phyloP scores from a whole-genome alignment of 2,329 filamentous ascomycete genomes.

The Cucurbitaria berberidis region DNA sequence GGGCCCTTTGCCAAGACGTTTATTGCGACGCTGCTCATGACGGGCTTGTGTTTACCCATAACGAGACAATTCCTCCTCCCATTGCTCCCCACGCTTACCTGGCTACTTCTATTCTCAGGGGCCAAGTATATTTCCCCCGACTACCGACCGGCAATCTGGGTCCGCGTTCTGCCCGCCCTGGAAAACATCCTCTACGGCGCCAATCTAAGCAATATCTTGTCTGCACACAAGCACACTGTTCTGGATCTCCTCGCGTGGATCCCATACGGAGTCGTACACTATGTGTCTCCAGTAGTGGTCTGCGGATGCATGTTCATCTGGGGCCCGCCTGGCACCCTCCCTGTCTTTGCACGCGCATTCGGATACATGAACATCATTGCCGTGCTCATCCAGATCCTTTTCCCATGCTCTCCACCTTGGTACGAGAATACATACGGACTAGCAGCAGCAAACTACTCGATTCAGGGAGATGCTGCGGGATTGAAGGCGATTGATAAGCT shows the following conservation, averaged over 20 bases:
- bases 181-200: slow-evolving; percentile 97
- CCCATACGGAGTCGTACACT: slow-evolving; percentile 90
- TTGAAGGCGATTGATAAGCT: slow-evolving; percentile 86
- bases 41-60: slow-evolving; percentile 78
- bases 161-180: slow-evolving; percentile 88
- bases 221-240: slow-evolving; percentile 81
- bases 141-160: slow-evolving; percentile 92
- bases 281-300: slow-evolving; percentile 81
- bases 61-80: slow-evolving; percentile 92
- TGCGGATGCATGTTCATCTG: slow-evolving; percentile 85
- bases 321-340: slow-evolving; percentile 81
- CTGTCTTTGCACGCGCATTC: slow-evolving; percentile 84
- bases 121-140: slow-evolving; percentile 92
- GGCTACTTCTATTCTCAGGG: slow-evolving; percentile 89
- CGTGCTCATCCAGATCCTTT: slow-evolving; percentile 85
- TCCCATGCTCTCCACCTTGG: slow-evolving; percentile 95
- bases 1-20: slow-evolving; percentile 80
- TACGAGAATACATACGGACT: slow-evolving; percentile 94
- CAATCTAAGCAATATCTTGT: slow-evolving; percentile 94
- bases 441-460: slow-evolving; percentile 89
- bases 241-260: slow-evolving; percentile 92
- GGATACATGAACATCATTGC: slow-evolving; percentile 92
- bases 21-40: slow-evolving; percentile 69
- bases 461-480: slow-evolving; percentile 86
- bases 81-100: slow-evolving; percentile 82